phyloP scores from a whole-genome alignment of 805 yeast genomes.

The Saccharomycopsis fibuligera region DNA sequence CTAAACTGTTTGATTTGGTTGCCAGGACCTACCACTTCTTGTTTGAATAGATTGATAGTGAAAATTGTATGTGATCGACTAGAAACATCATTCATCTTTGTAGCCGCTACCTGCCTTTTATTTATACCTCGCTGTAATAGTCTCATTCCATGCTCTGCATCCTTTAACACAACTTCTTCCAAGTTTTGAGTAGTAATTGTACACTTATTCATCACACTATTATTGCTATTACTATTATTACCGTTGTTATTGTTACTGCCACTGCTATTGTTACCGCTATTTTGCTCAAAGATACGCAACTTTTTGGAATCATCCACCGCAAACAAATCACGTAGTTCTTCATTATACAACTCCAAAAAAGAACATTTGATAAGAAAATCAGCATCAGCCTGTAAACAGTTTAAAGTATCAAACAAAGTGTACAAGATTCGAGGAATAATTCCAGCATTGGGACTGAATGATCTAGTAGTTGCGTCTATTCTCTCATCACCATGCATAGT shows the following conservation, averaged over 20 bases:
- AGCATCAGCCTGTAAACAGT: constrained; percentile 25
- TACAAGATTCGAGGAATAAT: constrained; percentile 54
- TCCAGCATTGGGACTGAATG: constrained; percentile 48
- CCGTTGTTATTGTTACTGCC: constrained; percentile 22
- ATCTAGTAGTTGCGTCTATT: constrained; percentile 25
- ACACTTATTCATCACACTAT: constrained; percentile 4
- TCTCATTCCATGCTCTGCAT: constrained; percentile 50
- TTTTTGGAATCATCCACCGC: constrained; percentile 38
- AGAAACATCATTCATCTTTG: constrained; percentile 67
- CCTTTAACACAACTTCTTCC: constrained; percentile 51
- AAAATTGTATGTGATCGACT: constrained; percentile 76
- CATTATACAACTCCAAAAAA: constrained; percentile 82
- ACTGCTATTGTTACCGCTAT: constrained; percentile 30
- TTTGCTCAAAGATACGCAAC: constrained; percentile 44
- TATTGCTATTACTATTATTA: constrained; percentile 13
- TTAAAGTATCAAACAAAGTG: constrained; percentile 47
- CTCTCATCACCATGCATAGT: constrained; percentile 65
- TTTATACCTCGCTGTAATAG: constrained; percentile 51
- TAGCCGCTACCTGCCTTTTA: constrained; percentile 60
- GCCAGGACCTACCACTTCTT: constrained; percentile 21
- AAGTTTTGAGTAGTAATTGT: constrained; percentile 48
- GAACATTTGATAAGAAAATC: constrained; percentile 72
- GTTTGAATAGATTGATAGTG: constrained; percentile 52
- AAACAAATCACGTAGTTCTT: constrained; percentile 71
- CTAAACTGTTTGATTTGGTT: constrained; percentile 30